Conservation (phyloP, 495 filamentous ascomycete genomes). For the Neurospora sp. region DNA sequence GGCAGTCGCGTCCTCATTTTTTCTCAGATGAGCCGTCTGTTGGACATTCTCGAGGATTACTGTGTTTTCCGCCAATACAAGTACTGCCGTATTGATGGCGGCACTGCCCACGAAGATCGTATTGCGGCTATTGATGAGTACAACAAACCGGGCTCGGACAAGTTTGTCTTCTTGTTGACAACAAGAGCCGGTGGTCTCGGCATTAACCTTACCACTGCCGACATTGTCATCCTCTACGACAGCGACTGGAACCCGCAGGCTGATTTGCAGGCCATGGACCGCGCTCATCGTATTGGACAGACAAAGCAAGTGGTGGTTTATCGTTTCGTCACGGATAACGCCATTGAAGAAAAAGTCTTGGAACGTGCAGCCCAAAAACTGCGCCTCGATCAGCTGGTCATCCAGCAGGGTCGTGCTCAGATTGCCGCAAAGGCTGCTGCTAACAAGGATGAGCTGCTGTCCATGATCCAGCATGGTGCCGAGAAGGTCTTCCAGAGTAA, state of each 20-base stretch:
- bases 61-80: constrained; percentile 89
- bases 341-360: constrained; percentile 96
- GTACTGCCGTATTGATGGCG: constrained; percentile 96
- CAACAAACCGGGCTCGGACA: constrained; percentile 89
- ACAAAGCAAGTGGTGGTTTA: constrained; percentile 97
- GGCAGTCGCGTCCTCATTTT: constrained; percentile 95
- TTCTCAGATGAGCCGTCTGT: constrained; percentile 95
- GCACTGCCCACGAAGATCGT: constrained; percentile 94
- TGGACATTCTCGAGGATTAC: constrained; percentile 98
- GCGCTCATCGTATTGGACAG: constrained; percentile 95
- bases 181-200: constrained; percentile 95
- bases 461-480: constrained; percentile 99
- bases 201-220: constrained; percentile 92
- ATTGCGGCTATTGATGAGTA: constrained; percentile 98
- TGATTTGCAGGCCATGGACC: constrained; percentile 97
- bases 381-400: constrained; percentile 96
- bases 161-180: constrained; percentile 96
- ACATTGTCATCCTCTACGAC: constrained; percentile 97
- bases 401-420: constrained; percentile 95
- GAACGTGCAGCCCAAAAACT: constrained; percentile 97
- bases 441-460: constrained; percentile 90
- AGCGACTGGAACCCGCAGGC: constrained; percentile 99
- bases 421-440: constrained; percentile 75
- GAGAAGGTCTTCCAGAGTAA: constrained; percentile 75
- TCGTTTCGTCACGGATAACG: constrained; percentile 93